Evolutionary conservation across 805 yeast species (phyloP), one percentile per base, ranked within the genome.

Genomic region (Candida oleophila): DNA sequence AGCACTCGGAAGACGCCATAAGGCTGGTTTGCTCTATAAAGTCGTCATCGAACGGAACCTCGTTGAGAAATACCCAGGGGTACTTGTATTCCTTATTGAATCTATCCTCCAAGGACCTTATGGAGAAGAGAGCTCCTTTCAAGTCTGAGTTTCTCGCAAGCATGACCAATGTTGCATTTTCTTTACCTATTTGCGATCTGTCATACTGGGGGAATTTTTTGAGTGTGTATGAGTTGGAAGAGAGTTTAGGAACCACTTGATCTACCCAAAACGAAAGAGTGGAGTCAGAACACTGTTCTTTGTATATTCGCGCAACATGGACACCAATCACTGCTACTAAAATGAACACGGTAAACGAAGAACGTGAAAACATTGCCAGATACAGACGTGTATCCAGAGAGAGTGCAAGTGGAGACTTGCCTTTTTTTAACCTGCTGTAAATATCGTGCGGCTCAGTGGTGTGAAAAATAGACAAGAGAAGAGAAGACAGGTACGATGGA

Each of bases 81-180:
- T 73, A 73, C 38, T 55, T 57, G 47, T 66, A 72, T 44, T 69
- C 49, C 32, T 57, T 51, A 46, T 73, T 73, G 55, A 73, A 73
- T 35, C 77, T 50, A 49, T 73, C 77, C 48, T 73, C 77, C 14
- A 73, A 58, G 19, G 73, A 68, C 44, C 77, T 55, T 64, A 73
- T 72, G 11, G 75, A 68, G 22, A 50, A 47, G 18, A 90, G 64
- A 0, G 94, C 96, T 1, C 85, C 90, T 9, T 76, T 73, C 9
- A 90, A 64, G 62, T 90, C 97, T 68, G 77, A 73, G 61, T 90
- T 90, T 46, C 97, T 72, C 35, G 87, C 96, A 22, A 91, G 77
- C 96, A 91, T 90, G 46, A 91, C 76, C 22, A 91, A 63, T 0
- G 96, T 85, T 3, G 97, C 97, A 61, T 89, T 90, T 57, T 88